A percentile compares a stretch with the other conserved stretches of the same genome.
These are phyloP conservation scores for Wickerhamomyces tratensis DNA, from an alignment of 805 yeast species.

Conservation along the genomic window DNA sequence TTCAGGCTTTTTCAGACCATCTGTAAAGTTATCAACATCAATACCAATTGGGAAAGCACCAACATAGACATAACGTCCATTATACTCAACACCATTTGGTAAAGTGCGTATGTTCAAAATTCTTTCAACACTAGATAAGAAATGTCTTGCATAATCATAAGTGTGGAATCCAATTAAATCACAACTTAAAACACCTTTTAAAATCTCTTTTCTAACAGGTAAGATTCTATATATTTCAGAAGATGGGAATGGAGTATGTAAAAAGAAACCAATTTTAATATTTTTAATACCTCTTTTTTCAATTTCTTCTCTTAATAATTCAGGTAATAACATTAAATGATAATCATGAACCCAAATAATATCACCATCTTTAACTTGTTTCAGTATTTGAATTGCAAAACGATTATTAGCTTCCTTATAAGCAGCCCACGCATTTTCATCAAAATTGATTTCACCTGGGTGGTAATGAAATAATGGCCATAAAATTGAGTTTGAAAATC, in stretches of 20 bases:
- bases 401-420: constrained; percentile 84
- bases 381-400: constrained; percentile 69
- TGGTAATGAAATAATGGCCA: constrained; percentile 99
- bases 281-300: constrained; percentile 33
- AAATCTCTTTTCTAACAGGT: constrained; percentile 89
- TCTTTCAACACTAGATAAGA: constrained; percentile 79
- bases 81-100: constrained; percentile 83
- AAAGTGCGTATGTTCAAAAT: constrained; percentile 73
- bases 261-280: constrained; percentile 81
- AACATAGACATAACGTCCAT: constrained; percentile 68
- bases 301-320: constrained; percentile 64
- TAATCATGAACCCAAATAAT: constrained; percentile 97
- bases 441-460: constrained; percentile 98
- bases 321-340: constrained; percentile 91
- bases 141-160: constrained; percentile 97
- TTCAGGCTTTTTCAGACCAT: constrained; percentile 54
- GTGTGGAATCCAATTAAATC: constrained; percentile 97
- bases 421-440: constrained; percentile 97
- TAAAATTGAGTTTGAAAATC: constrained; percentile 85
- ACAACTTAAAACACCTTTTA: constrained; percentile 87
- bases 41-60: constrained; percentile 99
- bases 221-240: constrained; percentile 91
- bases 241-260: constrained; percentile 98
- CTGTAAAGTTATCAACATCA: constrained; percentile 84
- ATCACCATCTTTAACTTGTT: constrained; percentile 70